Conservation (phyloP, 352 stramenopile genomes). For the Phytophthora sansomeana region DNA sequence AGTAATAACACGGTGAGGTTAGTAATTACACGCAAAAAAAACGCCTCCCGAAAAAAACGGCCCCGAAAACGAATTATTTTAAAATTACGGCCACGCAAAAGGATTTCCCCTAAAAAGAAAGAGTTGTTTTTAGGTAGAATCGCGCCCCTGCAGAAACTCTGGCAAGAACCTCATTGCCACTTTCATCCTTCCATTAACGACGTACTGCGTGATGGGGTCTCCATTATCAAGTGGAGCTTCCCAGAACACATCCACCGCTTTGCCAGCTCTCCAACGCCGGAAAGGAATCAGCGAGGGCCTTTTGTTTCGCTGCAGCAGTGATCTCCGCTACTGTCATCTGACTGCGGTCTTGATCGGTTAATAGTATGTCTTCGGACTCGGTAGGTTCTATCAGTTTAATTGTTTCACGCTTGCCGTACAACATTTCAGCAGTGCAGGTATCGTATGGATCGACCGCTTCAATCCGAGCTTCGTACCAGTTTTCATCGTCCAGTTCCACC, state of each 20-base stretch:
- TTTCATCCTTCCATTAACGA: slow-evolving; percentile 75
- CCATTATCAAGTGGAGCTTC: slow-evolving; percentile 72
- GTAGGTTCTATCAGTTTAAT: slow-evolving; percentile 66
- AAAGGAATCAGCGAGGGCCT: slow-evolving; percentile 51
- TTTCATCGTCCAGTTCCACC: slow-evolving; percentile 77
- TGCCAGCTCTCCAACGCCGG: slow-evolving; percentile 69
- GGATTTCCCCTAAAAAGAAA: too few species aligned
- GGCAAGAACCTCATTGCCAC: slow-evolving; percentile 38
- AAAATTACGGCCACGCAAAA: too few species aligned
- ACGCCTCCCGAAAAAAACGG: too few species aligned
- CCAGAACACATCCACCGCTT: slow-evolving; percentile 78
- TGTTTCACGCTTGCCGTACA: slow-evolving; percentile 70
- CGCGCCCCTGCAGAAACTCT: too few species aligned
- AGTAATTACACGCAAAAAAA: too few species aligned
- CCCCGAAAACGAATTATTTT: too few species aligned
- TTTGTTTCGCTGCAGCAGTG: slow-evolving; percentile 53
- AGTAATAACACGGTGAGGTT: too few species aligned
- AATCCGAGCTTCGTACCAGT: slow-evolving; percentile 74
- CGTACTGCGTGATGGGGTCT: slow-evolving; percentile 64
- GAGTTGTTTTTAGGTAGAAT: too few species aligned
- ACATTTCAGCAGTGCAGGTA: slow-evolving; percentile 63
- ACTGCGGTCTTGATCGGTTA: slow-evolving; percentile 2
- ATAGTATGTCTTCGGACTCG: slow-evolving; percentile 29
- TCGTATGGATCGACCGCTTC: slow-evolving; percentile 66
- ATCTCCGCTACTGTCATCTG: slow-evolving; percentile 52